phyloP scores from a whole-genome alignment of 73 alveolate genomes.

The Effrenium voratum region DNA sequence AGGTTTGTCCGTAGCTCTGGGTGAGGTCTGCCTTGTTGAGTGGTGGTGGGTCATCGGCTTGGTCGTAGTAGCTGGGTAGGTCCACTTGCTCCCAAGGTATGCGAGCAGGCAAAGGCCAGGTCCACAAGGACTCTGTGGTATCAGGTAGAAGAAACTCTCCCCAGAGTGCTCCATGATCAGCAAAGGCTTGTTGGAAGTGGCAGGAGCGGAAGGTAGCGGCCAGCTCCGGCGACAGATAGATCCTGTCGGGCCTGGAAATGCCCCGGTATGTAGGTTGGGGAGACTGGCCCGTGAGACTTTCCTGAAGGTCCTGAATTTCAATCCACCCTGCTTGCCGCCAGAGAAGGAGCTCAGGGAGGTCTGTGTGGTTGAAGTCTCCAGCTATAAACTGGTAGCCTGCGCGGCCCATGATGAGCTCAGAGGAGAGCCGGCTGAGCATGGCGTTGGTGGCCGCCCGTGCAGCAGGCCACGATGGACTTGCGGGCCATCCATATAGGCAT shows the following conservation, averaged over 20 bases:
- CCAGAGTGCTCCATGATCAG: neutral
- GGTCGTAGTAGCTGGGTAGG: neutral
- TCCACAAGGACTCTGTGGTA: neutral
- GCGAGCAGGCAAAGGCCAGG: neutral
- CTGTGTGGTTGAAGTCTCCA: neutral
- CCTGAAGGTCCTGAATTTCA: neutral
- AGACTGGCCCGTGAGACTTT: neutral
- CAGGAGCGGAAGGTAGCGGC: neutral
- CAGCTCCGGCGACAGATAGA: conserved; percentile 4
- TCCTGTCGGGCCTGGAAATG: neutral
- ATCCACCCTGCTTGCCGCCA: neutral
- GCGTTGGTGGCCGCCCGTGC: neutral
- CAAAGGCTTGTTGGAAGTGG: neutral
- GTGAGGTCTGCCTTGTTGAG: neutral
- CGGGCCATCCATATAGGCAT: neutral
- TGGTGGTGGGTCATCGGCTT: neutral
- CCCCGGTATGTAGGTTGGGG: neutral
- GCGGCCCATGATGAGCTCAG: neutral
- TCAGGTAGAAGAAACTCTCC: neutral
- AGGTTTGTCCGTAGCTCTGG: neutral
- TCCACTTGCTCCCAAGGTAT: neutral
- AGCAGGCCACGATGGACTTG: neutral
- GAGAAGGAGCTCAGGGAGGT: neutral
- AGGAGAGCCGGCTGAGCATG: neutral
- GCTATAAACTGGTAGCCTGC: neutral